These are phyloP conservation scores for Westerdykella ornata DNA, from an alignment of 2,329 filamentous ascomycete genomes.

Conservation along the genomic window DNA sequence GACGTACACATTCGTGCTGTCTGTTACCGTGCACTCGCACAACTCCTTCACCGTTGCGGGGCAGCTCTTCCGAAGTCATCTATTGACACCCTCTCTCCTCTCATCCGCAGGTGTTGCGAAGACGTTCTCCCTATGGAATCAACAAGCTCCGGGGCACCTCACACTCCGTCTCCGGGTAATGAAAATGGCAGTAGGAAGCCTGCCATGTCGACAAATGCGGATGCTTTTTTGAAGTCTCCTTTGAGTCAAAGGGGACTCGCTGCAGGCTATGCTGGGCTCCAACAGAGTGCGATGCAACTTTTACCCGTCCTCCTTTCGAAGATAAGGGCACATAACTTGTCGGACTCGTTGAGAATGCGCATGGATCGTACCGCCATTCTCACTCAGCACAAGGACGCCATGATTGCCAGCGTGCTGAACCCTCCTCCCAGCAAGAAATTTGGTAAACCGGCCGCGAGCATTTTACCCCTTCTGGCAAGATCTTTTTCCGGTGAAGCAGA, in stretches of 20 bases:
- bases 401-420: slow-evolving; percentile 77
- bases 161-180: slow-evolving; percentile 35
- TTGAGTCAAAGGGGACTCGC: slow-evolving; percentile 22
- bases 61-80: slow-evolving; percentile 60
- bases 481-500: slow-evolving; percentile 56
- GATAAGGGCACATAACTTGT: slow-evolving; percentile 60
- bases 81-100: slow-evolving; percentile 54
- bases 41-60: slow-evolving; percentile 57
- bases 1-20: slow-evolving; percentile 51
- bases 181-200: slow-evolving; percentile 30
- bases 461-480: slow-evolving; percentile 70
- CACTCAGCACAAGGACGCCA: slow-evolving; percentile 59
- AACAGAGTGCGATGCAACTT: slow-evolving; percentile 53
- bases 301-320: slow-evolving; percentile 57
- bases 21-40: slow-evolving; percentile 54
- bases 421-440: slow-evolving; percentile 59
- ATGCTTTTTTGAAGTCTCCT: slow-evolving; percentile 57
- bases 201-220: slow-evolving; percentile 54
- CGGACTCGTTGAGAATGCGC: slow-evolving; percentile 64
- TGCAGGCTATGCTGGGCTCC: slow-evolving; percentile 43
- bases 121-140: slow-evolving; percentile 57
- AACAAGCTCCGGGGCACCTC: slow-evolving; percentile 35
- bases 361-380: slow-evolving; percentile 78
- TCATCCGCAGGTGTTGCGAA: slow-evolving; percentile 64
- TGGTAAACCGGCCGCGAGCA: slow-evolving; percentile 58